A percentile compares a stretch with the other conserved stretches of the same genome.
Conservation (phyloP, 129 eudicot genomes). For the Helichrysum umbraculigerum region DNA sequence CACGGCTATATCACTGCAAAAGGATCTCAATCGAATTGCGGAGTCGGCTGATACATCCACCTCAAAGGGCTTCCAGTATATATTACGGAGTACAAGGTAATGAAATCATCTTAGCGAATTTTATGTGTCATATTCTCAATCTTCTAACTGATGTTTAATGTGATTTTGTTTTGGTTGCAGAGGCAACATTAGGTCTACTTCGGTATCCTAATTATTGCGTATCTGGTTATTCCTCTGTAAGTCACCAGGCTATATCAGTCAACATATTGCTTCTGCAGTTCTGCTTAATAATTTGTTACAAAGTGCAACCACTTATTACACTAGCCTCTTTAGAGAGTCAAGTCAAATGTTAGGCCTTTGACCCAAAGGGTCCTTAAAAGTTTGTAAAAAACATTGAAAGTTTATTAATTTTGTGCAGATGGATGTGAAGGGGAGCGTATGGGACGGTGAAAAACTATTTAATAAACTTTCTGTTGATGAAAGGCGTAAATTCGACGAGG, state of each 20-base stretch:
- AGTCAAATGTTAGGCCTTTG: too few species aligned
- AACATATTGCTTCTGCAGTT: neutral
- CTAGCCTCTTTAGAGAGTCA: too few species aligned
- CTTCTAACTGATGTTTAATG: neutral
- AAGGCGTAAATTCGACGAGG: neutral
- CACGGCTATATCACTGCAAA: constrained; percentile 36
- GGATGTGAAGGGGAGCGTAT: neutral
- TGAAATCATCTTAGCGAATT: too few species aligned
- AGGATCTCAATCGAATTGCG: constrained; percentile 69
- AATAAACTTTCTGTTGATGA: neutral
- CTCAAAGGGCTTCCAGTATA: constrained; percentile 59
- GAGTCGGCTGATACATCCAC: constrained; percentile 70
- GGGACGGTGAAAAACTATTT: neutral
- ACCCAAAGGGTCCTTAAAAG: too few species aligned
- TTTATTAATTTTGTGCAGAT: neutral
- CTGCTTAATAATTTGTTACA: too few species aligned
- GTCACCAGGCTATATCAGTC: constrained; percentile 22
- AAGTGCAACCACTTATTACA: too few species aligned
- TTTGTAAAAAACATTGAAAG: neutral
- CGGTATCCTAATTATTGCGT: constrained; percentile 84
- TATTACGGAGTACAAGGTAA: constrained; percentile 83
- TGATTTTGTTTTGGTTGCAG: constrained; percentile 45
- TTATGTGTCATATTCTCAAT: too few species aligned
- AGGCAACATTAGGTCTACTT: constrained; percentile 68
- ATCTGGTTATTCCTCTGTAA: constrained; percentile 80